Evolutionary conservation across 2,329 filamentous ascomycete species (phyloP), one percentile per base, ranked within the genome.

Genomic region (Dothideomycetes sp.): DNA sequence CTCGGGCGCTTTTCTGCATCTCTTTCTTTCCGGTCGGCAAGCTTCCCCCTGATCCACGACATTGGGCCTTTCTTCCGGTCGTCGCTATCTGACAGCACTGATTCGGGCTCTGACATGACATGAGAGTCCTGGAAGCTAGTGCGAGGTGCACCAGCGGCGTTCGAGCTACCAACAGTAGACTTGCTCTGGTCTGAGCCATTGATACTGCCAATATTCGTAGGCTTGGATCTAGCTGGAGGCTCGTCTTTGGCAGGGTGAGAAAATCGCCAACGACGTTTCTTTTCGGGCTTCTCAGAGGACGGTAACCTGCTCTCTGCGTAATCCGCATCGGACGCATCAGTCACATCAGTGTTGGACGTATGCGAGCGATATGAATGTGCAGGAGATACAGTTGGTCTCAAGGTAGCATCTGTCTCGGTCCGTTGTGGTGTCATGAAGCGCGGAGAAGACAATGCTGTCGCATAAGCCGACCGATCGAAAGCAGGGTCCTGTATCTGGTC

Each of bases 311-410:
- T 82, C 19, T 87, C 84, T 8, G 71, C 60, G 46, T 82, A 82
- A 20, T 87, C 84, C 8, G 71, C 60, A 46, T 82, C 78, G 47
- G 94, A 87, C 20, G 79, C 57, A 55, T 94, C 87, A 0, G 86
- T 94, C 16, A 80, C 77, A 49, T 93, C 87, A 17, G 89, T 91
- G 48, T 78, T 69, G 3, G 74, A 78, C 1, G 74, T 75, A 32
- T 72, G 71, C 9, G 85, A 89, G 50, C 84, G 78, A 44, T 87
- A 69, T 0, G 87, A 94, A 3, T 80, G 76, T 1, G 83, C 76
- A 0, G 84, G 84, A 1, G 86, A 94, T 45, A 73, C 72, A 47
- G 78, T 77, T 0, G 80, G 77, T 49, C 76, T 79, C 22, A 88
- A 58, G 0, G 73, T 69, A 5, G 59, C 53, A 11, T 65, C 64